Conservation (phyloP, 305 asterid genomes). For the Plantago lanceolata region DNA sequence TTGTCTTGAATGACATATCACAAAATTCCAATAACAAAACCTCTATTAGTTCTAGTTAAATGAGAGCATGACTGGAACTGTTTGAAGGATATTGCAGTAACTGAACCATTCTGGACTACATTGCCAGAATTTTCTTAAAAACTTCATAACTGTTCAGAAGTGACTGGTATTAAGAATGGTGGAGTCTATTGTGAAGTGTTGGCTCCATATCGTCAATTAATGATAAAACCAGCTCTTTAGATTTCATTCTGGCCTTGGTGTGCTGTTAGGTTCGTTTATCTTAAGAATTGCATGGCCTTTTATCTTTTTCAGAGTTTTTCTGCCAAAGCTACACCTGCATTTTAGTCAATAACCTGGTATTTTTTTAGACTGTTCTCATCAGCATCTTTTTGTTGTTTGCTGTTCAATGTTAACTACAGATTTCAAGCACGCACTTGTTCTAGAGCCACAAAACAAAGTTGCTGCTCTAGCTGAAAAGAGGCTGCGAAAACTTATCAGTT, state of each 20-base stretch:
- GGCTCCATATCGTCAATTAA: background rate
- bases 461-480: slow-evolving; percentile 72
- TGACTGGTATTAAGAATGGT: background rate
- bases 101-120: background rate
- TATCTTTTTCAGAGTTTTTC: background rate
- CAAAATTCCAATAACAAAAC: background rate
- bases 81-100: background rate
- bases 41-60: slow-evolving; percentile 6
- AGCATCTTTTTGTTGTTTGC: slow-evolving; percentile 6
- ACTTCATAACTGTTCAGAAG: background rate
- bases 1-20: background rate
- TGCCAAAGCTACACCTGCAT: background rate
- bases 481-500: slow-evolving; percentile 50
- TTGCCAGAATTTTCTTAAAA: background rate
- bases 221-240: background rate
- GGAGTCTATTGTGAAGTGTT: background rate
- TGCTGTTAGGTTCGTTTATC: background rate
- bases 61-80: background rate
- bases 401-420: slow-evolving; percentile 38
- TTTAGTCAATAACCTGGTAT: background rate
- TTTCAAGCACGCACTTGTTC: slow-evolving; percentile 82
- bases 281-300: background rate
- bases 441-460: slow-evolving; percentile 82
- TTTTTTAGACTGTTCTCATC: background rate
- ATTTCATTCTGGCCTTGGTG: background rate